Evolutionary conservation across 176 grass and related monocot genomes (phyloP).

Genomic region (maize (Zea mays)): Zm-B73-REFERENCE-NAM-5.0 NC_050102.1:36556001-36556500

Average conservation of each 20-base stretch:
- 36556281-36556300: too few species aligned
- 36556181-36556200: neutral
- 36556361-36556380: neutral
- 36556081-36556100: neutral
- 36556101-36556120: neutral
- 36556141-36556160: slow-evolving; percentile 11
- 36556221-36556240: slow-evolving; percentile 12
- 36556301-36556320: neutral
- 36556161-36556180: slow-evolving; percentile 15
- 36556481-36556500: neutral
- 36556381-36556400: neutral
- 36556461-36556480: neutral
- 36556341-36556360: slow-evolving; percentile 5
- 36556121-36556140: neutral
- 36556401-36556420: slow-evolving; percentile 8
- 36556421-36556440: neutral
- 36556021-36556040: neutral
- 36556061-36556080: slow-evolving; percentile 14
- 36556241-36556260: too few species aligned
- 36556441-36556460: neutral
- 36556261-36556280: too few species aligned
- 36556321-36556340: neutral
- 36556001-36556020: neutral
- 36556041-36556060: neutral
- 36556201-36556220: slow-evolving; percentile 1